These are phyloP conservation scores for Dictyostelium brefeldianum DNA, from an alignment of 78 protist genomes.

Conservation along the genomic window DNA sequence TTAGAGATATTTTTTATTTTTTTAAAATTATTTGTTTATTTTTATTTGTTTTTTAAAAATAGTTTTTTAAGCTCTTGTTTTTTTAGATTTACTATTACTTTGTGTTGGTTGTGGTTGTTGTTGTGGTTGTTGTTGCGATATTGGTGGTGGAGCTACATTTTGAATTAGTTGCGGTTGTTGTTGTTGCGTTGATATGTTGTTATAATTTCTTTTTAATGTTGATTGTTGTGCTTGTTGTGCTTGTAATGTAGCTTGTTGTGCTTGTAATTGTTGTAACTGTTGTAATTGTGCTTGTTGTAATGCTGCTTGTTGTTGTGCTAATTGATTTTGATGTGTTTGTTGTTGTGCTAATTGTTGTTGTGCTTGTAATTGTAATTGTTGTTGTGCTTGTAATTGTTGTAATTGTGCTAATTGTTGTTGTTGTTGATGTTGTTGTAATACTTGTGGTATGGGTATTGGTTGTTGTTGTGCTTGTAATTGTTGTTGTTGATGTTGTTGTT, in stretches of 20 bases:
- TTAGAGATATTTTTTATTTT: neutral
- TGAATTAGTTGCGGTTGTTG: neutral
- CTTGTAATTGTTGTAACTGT: neutral
- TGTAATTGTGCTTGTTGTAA: conserved; percentile 3
- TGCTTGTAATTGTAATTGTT: neutral
- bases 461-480: neutral
- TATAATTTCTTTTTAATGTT: conserved; percentile 1
- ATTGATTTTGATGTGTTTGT: neutral
- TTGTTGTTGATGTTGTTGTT: neutral
- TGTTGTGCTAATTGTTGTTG: neutral
- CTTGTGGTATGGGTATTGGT: neutral
- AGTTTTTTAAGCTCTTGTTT: conserved; percentile 20
- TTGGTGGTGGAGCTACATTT: neutral
- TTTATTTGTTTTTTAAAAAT: neutral
- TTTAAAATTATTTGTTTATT: neutral
- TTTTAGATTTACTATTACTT: conserved; percentile 23
- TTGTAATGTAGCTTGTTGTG: neutral
- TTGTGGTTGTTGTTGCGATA: neutral
- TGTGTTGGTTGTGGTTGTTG: neutral
- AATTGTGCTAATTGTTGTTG: neutral
- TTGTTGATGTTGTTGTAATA: neutral
- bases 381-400: neutral
- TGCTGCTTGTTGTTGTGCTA: neutral
- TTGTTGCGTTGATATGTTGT: neutral
- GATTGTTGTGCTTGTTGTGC: no score